Conservation (phyloP, 495 filamentous ascomycete genomes). For the Bryoglossum gracile region DNA sequence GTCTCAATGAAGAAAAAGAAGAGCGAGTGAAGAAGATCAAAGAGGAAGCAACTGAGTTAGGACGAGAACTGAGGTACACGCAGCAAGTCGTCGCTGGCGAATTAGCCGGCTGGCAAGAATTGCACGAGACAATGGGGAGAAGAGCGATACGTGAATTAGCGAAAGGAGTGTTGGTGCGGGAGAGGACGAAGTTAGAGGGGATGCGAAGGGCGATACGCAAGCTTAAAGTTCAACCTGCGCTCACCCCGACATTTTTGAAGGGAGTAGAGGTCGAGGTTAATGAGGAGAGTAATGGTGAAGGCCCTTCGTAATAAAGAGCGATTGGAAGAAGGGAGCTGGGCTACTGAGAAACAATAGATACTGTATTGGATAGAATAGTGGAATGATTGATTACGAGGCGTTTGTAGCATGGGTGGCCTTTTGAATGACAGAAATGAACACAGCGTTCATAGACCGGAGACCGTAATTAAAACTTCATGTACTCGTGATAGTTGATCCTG, state of each 20-base stretch:
- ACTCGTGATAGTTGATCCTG: too few species aligned
- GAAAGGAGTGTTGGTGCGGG: constrained; percentile 65
- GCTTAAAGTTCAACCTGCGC: constrained; percentile 25
- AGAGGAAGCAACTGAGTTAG: constrained; percentile 56
- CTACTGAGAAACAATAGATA: not conserved
- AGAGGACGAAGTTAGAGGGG: constrained; percentile 71
- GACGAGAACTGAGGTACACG: constrained; percentile 78
- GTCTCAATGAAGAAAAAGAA: constrained; percentile 70
- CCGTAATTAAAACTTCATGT: too few species aligned
- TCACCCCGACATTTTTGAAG: not conserved
- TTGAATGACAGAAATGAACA: too few species aligned
- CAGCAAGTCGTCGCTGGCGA: constrained; percentile 89
- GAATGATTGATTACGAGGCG: not conserved
- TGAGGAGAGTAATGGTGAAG: too few species aligned
- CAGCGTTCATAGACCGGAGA: too few species aligned
- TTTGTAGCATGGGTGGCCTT: too few species aligned
- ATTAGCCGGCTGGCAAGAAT: constrained; percentile 87
- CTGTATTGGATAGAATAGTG: constrained; percentile 1
- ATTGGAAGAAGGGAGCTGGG: not conserved
- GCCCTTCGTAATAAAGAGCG: not conserved
- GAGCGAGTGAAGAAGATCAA: constrained; percentile 60
- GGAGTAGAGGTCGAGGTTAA: not conserved
- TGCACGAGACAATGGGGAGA: constrained; percentile 68
- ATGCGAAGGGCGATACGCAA: constrained; percentile 69
- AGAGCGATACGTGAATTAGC: constrained; percentile 70